Percentiles rank a stretch among this genome's conserved stretches.
phyloP scores from a whole-genome alignment of 2,329 filamentous ascomycete species.

The Onygenales sp. region DNA sequence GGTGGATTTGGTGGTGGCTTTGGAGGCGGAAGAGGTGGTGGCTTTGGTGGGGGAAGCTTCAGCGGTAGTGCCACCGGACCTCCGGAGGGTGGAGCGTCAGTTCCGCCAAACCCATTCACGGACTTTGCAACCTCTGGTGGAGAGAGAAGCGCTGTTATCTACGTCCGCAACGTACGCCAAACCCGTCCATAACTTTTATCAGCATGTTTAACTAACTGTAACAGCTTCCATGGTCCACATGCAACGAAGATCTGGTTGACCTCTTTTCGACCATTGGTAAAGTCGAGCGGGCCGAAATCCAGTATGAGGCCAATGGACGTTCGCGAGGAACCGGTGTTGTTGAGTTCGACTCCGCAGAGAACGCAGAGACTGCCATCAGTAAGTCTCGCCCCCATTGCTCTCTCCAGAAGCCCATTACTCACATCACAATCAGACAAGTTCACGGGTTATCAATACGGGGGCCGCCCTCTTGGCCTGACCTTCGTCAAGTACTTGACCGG shows the following conservation, averaged over 20 bases:
- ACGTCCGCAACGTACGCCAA: conserved; percentile 84
- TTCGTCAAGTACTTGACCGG: conserved; percentile 86
- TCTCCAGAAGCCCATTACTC: conserved; percentile 5
- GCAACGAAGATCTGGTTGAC: conserved; percentile 93
- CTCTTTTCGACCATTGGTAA: conserved; percentile 97
- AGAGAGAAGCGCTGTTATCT: conserved; percentile 76
- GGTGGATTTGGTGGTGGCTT: conserved; percentile 51
- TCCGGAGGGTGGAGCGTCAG: conserved; percentile 35
- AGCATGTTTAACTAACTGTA: conserved; percentile 13
- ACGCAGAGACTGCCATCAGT: conserved; percentile 83
- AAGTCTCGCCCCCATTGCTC: conserved; percentile 20
- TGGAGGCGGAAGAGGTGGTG: conserved; percentile 37
- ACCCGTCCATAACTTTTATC: background rate
- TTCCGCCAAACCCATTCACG: conserved; percentile 75
- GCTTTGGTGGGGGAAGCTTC: conserved; percentile 38
- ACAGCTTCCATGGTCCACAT: conserved; percentile 95
- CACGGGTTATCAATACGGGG: conserved; percentile 94
- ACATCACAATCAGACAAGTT: conserved; percentile 60
- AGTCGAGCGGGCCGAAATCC: conserved; percentile 97
- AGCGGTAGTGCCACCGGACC: conserved; percentile 33
- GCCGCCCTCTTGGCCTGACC: conserved; percentile 82
- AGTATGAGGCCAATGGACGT: conserved; percentile 93
- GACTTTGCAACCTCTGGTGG: conserved; percentile 82
- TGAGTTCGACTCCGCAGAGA: conserved; percentile 72
- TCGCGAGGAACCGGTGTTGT: conserved; percentile 96